Evolutionary conservation across 257 asterid genomes (phyloP), one percentile per base, ranked within the genome.

Genomic region (Anisodus acutangulus): DNA sequence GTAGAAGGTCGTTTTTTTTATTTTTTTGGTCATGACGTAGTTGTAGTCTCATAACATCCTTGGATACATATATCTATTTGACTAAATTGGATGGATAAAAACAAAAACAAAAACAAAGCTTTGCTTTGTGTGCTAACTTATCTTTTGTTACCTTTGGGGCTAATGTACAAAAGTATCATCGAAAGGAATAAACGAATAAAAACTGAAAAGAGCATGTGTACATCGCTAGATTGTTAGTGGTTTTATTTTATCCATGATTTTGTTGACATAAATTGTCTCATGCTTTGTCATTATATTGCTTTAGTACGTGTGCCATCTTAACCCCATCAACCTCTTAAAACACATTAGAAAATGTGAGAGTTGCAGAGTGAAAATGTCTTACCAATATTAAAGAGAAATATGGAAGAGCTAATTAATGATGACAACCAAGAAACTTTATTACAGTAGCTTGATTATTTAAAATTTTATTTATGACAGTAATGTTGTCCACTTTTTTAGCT

Each of bases 41-140:
- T 22, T 22, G 0, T 22, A 31, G 35, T 31, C 35, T 31, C 35
- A 31, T 31, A 3, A 39, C 47, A 13, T 15, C 16, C 15, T 70
- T 70, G 37, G 31, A 70, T 70, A 17, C 35, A 43, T 17, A 70
- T 41, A 41, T 17, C 35, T 70, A 41, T 68, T 13, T 71, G 54
- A 41, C 10, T 19, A 71, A 71, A 71, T 45, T n/a, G 79, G 11
- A 45, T 71, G 80, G 80, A 45, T 71, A 70, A 71, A 71, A 31
- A 31, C 26, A 22, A 22, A 22, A 22, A 22, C 26, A 31, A 1
- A 31, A 71, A 17, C 45, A 45, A 71, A 4, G 17, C 35, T 45
- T 9, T n/a, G n/a, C 37, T 43, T 54, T 45, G 9, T n/a, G 39
- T 45, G 9, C 39, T 41, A 41, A 70, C 55, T 43, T 41, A 70